Base-by-base conservation (phyloP, 2,329 filamentous ascomycete species). In the Xylaria arbuscula region DNA sequence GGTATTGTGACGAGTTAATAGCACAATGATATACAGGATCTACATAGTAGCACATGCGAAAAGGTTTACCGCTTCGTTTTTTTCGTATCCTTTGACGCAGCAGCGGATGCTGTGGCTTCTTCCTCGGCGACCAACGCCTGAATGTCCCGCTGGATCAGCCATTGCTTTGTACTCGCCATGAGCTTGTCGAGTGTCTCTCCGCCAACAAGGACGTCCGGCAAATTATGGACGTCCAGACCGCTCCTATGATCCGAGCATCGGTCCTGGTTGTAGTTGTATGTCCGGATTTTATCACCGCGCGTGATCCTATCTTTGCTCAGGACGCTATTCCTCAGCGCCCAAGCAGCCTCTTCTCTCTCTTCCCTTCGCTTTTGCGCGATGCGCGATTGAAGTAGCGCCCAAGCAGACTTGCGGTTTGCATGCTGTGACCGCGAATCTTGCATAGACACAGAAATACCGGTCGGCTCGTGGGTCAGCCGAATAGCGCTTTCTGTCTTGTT, bases 401-500 rank as follows among this genome's bases (percentile, higher is more conserved):
- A 98, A 1, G 96, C 96, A 69, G 89, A 90, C 69, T 94, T 92
- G 53, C 94, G 88, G 81, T 99, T 99, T 72, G 93, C 89, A 74
- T 93, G 90, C 82, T 99, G 96, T 51, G 93, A 97, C 63, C 96
- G 88, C 62, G 90, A 91, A 78, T 99, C 96, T 80, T 99, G 96
- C 87, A 98, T 97, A 13, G 90, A 91, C 15, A 98, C 94, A 1
- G 93, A 89, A 0, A 90, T 96, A 53, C 92, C 92, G 0, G 94
- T 97, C 1, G 96, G 96, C 7, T 92, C 81, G 82, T 99, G 96
- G 1, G 94, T 98, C 75, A 99, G 85, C 10, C 96, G 91, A 69
- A 99, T 93, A 3, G 96, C 96, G 36, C 93, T 97, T 82, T 99
- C 96, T 0, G 96, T 99, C 80, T 95, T 98, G 83, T 99, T 99